A percentile compares a stretch with the other conserved stretches of the same genome.
phyloP scores from a whole-genome alignment of 805 yeast species.

The Saccharomycopsis babjevae region DNA sequence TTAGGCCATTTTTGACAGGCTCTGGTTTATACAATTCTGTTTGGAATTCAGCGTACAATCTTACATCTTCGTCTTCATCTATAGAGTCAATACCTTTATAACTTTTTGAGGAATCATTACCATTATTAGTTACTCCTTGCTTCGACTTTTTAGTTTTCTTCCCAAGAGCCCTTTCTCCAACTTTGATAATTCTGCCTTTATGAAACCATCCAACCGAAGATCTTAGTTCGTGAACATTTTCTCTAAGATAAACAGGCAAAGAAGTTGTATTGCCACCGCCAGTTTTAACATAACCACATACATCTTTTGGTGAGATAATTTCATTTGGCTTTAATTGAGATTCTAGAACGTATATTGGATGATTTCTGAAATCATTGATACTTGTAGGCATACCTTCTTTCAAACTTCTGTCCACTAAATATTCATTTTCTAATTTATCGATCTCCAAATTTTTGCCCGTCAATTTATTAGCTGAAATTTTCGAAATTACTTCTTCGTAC shows the following conservation, averaged over 20 bases:
- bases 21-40: constrained; percentile 65
- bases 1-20: constrained; percentile 51
- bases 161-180: constrained; percentile 60
- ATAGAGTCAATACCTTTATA: constrained; percentile 23
- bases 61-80: constrained; percentile 45
- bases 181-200: constrained; percentile 62
- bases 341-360: constrained; percentile 78
- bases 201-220: constrained; percentile 84
- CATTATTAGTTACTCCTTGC: constrained; percentile 2
- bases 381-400: constrained; percentile 84
- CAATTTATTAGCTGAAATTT: constrained; percentile 20
- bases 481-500: constrained; percentile 34
- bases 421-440: constrained; percentile 50
- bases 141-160: constrained; percentile 28
- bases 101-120: neutral
- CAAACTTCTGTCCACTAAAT: constrained; percentile 49
- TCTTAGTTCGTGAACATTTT: constrained; percentile 50
- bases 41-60: constrained; percentile 70
- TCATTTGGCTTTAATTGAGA: constrained; percentile 66
- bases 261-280: constrained; percentile 26
- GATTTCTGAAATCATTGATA: constrained; percentile 72
- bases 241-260: constrained; percentile 58
- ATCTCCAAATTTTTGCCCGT: constrained; percentile 25
- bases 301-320: constrained; percentile 53
- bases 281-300: constrained; percentile 60